phyloP scores from a whole-genome alignment of 73 alveolate genomes.

The Halteria grandinella region DNA sequence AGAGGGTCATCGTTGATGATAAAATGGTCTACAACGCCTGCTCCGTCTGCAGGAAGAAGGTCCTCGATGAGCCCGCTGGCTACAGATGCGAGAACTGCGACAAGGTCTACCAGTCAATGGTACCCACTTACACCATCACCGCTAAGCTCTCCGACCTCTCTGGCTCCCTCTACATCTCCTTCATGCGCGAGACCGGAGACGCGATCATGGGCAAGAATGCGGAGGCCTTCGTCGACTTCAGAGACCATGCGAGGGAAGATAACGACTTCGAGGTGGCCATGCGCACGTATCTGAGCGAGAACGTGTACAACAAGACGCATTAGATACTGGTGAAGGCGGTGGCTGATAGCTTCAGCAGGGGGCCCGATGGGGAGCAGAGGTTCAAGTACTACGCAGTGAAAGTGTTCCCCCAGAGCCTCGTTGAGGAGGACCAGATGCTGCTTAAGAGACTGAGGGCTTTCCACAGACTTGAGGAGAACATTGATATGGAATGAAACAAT shows the following conservation, averaged over 20 bases:
- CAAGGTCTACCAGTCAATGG: background rate
- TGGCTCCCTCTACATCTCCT: slow-evolving; percentile 22
- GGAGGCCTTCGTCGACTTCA: slow-evolving; percentile 1
- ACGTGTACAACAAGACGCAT: slow-evolving; percentile 6
- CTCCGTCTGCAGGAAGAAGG: slow-evolving; percentile 58
- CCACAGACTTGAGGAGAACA: background rate
- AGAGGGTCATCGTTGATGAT: slow-evolving; percentile 2
- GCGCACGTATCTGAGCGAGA: background rate
- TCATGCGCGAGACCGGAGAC: slow-evolving; percentile 58
- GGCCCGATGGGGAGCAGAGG: background rate
- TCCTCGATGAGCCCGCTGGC: slow-evolving; percentile 34
- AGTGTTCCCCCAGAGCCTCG: background rate
- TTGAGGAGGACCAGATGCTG: slow-evolving; percentile 36
- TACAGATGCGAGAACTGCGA: slow-evolving; percentile 62
- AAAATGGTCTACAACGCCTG: slow-evolving; percentile 60
- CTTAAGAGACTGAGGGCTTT: slow-evolving; percentile 14
- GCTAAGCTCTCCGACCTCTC: slow-evolving; percentile 50
- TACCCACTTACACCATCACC: slow-evolving; percentile 64
- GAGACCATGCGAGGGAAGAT: background rate
- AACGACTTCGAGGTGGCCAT: background rate
- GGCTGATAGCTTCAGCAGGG: too few species aligned
- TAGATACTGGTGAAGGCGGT: background rate
- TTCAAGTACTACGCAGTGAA: slow-evolving; percentile 43
- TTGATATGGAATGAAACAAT: too few species aligned
- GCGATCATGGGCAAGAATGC: slow-evolving; percentile 55